Conservation (phyloP, 306 rosid species). For the Citrullus mucosospermus region DNA sequence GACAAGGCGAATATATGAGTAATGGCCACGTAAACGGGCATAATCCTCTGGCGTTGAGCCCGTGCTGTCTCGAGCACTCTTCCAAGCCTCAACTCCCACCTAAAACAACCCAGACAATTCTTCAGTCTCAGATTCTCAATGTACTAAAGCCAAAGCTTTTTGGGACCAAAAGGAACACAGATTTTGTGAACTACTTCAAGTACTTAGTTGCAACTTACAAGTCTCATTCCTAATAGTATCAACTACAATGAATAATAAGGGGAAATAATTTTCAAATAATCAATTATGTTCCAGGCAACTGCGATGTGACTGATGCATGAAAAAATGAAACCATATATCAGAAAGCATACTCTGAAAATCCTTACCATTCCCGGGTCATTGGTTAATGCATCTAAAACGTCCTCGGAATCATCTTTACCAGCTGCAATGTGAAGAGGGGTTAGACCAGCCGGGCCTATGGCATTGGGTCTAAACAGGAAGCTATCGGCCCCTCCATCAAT, state of each 20-base stretch:
- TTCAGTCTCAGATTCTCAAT: neutral
- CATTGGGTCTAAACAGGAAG: conserved; percentile 65
- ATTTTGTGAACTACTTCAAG: neutral
- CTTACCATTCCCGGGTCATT: conserved; percentile 84
- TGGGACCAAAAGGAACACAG: neutral
- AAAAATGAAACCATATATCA: neutral
- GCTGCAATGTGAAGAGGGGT: conserved; percentile 88
- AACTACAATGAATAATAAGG: neutral
- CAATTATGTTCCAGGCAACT: neutral
- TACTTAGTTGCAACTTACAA: neutral
- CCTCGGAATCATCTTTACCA: conserved; percentile 48
- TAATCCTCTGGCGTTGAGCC: conserved; percentile 71
- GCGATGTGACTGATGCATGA: neutral
- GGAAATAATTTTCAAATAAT: neutral
- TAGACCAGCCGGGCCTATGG: conserved; percentile 56
- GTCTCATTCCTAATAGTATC: neutral
- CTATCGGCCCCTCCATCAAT: conserved; percentile 14
- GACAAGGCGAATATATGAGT: conserved; percentile 56
- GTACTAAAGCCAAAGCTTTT: neutral
- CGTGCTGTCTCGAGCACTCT: conserved; percentile 38
- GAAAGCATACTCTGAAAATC: conserved; percentile 4
- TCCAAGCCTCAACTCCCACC: conserved; percentile 93
- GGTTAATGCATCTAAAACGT: conserved; percentile 67
- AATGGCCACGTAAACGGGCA: conserved; percentile 40
- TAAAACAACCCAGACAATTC: conserved; percentile 13